phyloP scores from a whole-genome alignment of 352 stramenopile species.

The Phytophthora hybrid region DNA sequence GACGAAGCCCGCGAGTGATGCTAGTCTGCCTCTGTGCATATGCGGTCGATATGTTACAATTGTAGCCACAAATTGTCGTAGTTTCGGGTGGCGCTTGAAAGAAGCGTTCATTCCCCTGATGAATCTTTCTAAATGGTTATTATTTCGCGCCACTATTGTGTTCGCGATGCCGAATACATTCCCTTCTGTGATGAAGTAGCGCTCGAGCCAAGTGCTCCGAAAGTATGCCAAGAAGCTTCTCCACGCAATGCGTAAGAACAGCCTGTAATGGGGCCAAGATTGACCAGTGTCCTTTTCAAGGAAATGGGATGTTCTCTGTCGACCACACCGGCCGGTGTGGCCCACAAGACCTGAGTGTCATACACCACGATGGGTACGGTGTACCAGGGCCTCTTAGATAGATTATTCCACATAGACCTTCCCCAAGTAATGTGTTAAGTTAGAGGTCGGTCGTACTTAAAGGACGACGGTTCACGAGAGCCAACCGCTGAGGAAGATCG shows the following conservation, averaged over 20 bases:
- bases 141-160: conserved; percentile 22
- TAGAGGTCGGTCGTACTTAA: no score
- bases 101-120: conserved; percentile 34
- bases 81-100: conserved; percentile 30
- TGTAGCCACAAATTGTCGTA: conserved; percentile 21
- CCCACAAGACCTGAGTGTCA: no score
- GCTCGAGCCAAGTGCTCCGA: conserved; percentile 10
- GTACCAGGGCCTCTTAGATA: no score
- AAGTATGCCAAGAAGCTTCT: conserved; percentile 30
- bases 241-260: neutral
- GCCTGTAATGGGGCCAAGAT: no score
- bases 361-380: no score
- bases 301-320: no score
- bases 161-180: conserved; percentile 29
- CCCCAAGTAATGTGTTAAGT: no score
- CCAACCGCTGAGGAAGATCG: no score
- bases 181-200: conserved; percentile 17
- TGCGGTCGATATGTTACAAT: neutral
- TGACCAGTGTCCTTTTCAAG: no score
- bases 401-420: no score
- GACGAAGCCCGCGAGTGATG: conserved; percentile 11
- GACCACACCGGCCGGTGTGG: no score
- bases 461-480: no score
- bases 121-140: conserved; percentile 39
- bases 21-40: conserved; percentile 1